Evolutionary conservation across 2,329 filamentous ascomycete genomes (phyloP), one percentile per base, ranked within the genome.

Genomic region (Hirsutella minnesotensis): DNA sequence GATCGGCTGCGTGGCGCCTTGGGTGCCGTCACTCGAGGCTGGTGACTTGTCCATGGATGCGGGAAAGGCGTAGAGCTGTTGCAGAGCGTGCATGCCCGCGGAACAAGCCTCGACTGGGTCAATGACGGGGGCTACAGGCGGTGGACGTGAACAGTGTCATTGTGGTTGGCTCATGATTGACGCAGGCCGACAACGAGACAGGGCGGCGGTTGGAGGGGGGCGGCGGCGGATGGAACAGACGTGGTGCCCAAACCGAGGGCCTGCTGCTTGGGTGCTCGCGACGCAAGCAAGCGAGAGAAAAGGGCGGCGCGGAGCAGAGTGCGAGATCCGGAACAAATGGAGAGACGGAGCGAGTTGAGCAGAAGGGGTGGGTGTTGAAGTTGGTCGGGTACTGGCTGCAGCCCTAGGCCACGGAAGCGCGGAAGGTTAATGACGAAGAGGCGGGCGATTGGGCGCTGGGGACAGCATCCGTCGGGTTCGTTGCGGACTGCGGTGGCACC

Each of bases 31-130:
- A 43, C 40, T 45, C 31, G 44, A 42, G 41, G 50, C 46, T 38
- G 58, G 53, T 47, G 59, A 53, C 51, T 55, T 61, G 53, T 63
- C 59, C 62, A 65, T 65, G 52, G 52, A 46, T 43, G 48, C 43
- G 46, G 44, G 50, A 49, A 44, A 49, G 48, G 51, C 46, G 51
- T 54, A 51, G 48, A 53, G 47, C 51, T 53, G 50, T 47, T 48
- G 53, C 51, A 47, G 48, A 53, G 48, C 44, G 54, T 60, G 55
- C 58, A 60, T 58, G 54, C 55, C 58, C 58, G 48, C 52, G 50
- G 49, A 50, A 51, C 52, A 49, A 49, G 52, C 48, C 52, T 59
- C 53, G 51, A 51, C 53, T 53, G 47, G 51, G 52, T 52, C 50
- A 51, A 50, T 52, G 48, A 50, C 49, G 54, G 53, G 47, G 46